phyloP scores from a whole-genome alignment of 208 protist species.

The Acanthamoeba triangularis region DNA sequence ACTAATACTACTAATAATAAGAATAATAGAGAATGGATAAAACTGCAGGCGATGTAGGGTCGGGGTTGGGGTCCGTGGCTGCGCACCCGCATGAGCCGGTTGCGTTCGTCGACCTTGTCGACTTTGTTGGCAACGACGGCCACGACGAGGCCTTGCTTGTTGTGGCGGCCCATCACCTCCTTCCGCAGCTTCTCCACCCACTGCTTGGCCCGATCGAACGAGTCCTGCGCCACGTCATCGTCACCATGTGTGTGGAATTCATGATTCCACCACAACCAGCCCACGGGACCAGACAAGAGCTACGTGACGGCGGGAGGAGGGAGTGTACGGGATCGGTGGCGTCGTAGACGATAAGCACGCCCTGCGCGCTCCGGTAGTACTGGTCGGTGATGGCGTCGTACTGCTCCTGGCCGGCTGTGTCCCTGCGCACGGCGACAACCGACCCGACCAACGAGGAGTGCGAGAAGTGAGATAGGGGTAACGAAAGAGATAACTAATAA shows the following conservation, averaged over 20 bases:
- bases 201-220: neutral
- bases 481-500: neutral
- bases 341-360: conserved; percentile 22
- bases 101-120: conserved; percentile 6
- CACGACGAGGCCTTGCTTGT: neutral
- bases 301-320: too few species aligned
- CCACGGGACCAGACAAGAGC: neutral
- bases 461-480: too few species aligned
- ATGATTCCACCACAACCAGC: neutral
- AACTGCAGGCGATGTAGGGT: too few species aligned
- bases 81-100: neutral
- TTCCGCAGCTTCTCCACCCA: conserved; percentile 44
- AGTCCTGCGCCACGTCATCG: neutral
- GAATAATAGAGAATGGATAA: neutral
- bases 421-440: neutral
- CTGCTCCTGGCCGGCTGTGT: conserved; percentile 40
- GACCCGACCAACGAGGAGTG: too few species aligned
- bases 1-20: neutral
- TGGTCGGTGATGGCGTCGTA: conserved; percentile 47
- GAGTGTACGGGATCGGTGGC: neutral
- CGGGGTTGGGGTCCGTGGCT: too few species aligned
- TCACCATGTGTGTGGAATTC: neutral
- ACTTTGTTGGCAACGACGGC: conserved; percentile 30
- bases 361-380: conserved; percentile 61
- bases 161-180: conserved; percentile 3